Conservation (phyloP, 306 rosid genomes). For the Sophora flavescens region DNA sequence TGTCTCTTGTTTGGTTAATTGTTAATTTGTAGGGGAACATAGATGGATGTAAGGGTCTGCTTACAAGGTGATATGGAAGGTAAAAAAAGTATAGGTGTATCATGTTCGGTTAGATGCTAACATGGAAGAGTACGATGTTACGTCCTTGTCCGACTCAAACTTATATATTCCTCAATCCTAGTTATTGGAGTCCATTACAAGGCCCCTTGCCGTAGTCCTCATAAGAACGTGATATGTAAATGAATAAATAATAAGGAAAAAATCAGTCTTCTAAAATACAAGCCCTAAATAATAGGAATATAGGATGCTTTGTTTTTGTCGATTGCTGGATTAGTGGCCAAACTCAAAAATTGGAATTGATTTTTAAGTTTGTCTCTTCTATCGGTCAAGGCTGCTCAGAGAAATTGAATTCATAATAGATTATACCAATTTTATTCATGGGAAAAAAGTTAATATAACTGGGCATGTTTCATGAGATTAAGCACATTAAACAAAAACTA, state of each 20-base stretch:
- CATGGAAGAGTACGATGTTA: background rate
- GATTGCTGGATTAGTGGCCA: background rate
- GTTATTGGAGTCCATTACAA: conserved; percentile 9
- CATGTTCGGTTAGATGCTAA: conserved; percentile 19
- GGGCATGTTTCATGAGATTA: conserved; percentile 22
- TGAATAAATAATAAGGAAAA: background rate
- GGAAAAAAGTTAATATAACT: conserved; percentile 28
- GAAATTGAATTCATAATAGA: background rate
- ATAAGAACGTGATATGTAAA: background rate
- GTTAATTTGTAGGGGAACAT: background rate
- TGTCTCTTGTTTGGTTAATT: conserved; percentile 28
- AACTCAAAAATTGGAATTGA: conserved; percentile 23
- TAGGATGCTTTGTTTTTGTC: conserved; percentile 1
- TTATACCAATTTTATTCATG: background rate
- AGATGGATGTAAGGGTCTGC: conserved; percentile 10
- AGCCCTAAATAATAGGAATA: background rate
- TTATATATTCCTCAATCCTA: conserved; percentile 3
- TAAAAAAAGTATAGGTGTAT: background rate
- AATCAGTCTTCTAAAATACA: background rate
- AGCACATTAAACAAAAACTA: conserved; percentile 13
- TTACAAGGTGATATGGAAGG: background rate
- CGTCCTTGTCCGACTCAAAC: conserved; percentile 20
- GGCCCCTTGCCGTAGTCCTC: conserved; percentile 13
- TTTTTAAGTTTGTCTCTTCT: conserved; percentile 28
- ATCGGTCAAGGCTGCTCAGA: conserved; percentile 11